phyloP scores from a whole-genome alignment of 2,329 filamentous ascomycete species.

The Colletotrichum brevisporum region DNA sequence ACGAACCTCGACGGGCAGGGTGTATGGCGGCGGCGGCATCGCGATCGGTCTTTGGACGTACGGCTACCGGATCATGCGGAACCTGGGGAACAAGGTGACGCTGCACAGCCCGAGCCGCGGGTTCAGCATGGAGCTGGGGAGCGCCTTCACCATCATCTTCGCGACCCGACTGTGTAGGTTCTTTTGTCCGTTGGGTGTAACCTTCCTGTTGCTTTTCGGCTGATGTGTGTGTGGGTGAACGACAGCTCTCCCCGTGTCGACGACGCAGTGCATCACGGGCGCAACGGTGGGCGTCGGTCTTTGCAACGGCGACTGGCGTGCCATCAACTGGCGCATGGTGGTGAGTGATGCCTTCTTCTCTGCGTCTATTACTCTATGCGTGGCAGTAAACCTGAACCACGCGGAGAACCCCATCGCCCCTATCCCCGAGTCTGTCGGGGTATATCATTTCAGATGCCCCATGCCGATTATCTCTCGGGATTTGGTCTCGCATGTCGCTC shows the following conservation, averaged over 20 bases:
- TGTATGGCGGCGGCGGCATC: constrained; percentile 65
- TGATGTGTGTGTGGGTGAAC: neutral
- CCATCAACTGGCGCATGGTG: constrained; percentile 75
- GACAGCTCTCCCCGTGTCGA: constrained; percentile 72
- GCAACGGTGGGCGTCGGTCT: constrained; percentile 74
- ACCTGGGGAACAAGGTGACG: constrained; percentile 73
- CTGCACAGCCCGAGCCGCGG: constrained; percentile 66
- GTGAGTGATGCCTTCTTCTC: neutral
- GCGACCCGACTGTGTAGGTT: constrained; percentile 27
- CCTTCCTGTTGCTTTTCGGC: neutral
- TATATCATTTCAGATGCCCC: no score
- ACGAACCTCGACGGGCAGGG: constrained; percentile 40
- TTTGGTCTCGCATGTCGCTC: no score
- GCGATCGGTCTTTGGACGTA: constrained; percentile 72
- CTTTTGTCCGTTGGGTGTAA: constrained; percentile 20
- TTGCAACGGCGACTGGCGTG: constrained; percentile 69
- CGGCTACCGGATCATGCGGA: constrained; percentile 76
- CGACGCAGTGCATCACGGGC: constrained; percentile 75
- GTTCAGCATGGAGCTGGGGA: constrained; percentile 69
- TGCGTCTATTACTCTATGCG: no score
- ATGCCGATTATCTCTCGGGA: no score
- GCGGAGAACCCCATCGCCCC: no score
- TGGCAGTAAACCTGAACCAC: no score
- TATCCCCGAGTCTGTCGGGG: no score
- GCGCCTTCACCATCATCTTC: constrained; percentile 15